Evolutionary conservation across 1,284 basidiomycete species (phyloP).

Genomic region (Tetrapyrgos nigripes): DNA sequence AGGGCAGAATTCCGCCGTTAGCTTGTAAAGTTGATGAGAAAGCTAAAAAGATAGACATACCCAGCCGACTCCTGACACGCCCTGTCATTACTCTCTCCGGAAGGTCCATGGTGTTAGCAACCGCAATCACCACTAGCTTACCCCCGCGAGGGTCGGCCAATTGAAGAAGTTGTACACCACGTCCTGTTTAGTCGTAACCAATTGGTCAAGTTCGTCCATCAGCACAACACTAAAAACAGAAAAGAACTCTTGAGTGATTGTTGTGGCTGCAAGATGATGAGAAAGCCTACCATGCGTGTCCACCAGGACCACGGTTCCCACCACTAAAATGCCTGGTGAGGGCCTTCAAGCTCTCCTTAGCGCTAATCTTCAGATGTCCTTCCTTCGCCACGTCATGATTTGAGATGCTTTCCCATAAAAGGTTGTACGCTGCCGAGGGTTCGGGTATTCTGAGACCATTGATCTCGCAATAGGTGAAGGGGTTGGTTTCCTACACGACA

Average conservation of each 20-base stretch:
- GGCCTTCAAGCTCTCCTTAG: constrained; percentile 75
- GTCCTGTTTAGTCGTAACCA: constrained; percentile 95
- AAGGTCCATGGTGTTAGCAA: constrained; percentile 98
- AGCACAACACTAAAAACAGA: constrained; percentile 78
- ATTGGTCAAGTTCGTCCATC: constrained; percentile 98
- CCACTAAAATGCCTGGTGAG: constrained; percentile 69
- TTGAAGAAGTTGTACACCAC: constrained; percentile 99
- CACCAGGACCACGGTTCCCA: constrained; percentile 63
- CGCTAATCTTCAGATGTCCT: constrained; percentile 67
- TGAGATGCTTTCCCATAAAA: constrained; percentile 90
- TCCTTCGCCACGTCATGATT: constrained; percentile 70
- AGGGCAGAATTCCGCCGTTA: neutral
- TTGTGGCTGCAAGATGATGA: neutral
- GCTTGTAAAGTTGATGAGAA: neutral
- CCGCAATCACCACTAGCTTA: constrained; percentile 93
- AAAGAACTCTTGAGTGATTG: too few species aligned
- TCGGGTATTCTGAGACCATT: constrained; percentile 95
- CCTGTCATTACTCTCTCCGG: constrained; percentile 94
- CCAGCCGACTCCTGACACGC: constrained; percentile 91
- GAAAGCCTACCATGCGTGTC: constrained; percentile 68
- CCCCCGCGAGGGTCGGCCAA: constrained; percentile 92
- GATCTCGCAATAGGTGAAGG: constrained; percentile 98
- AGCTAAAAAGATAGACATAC: constrained; percentile 44
- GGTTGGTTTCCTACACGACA: constrained; percentile 77
- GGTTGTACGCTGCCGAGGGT: constrained; percentile 85